Conservation (phyloP, 257 asterid species). For the Perilla frutescens region DNA sequence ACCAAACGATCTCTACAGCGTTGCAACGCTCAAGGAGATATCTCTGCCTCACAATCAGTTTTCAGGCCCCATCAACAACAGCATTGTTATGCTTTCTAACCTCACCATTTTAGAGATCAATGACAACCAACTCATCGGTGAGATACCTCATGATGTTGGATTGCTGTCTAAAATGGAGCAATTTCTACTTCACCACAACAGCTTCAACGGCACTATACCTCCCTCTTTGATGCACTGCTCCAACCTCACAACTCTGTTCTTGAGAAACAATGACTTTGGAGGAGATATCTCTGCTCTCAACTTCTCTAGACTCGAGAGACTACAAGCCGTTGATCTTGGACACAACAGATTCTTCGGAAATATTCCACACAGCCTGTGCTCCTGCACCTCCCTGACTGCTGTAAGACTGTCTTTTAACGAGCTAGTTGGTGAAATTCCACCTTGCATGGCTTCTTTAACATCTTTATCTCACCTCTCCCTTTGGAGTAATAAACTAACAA, state of each 20-base stretch:
- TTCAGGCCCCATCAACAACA: slow-evolving; percentile 42
- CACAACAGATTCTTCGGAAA: slow-evolving; percentile 44
- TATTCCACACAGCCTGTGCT: slow-evolving; percentile 46
- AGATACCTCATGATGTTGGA: slow-evolving; percentile 46
- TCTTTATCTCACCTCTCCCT: slow-evolving; percentile 43
- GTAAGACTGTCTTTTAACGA: slow-evolving; percentile 46
- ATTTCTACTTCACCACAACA: slow-evolving; percentile 51
- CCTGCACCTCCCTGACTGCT: slow-evolving; percentile 42
- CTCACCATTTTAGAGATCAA: slow-evolving; percentile 49
- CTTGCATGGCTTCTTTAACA: slow-evolving; percentile 41
- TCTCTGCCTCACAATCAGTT: slow-evolving; percentile 46
- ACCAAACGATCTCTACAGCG: slow-evolving; percentile 41
- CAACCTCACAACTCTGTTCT: slow-evolving; percentile 43
- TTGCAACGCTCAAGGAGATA: slow-evolving; percentile 35
- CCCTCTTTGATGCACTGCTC: slow-evolving; percentile 50
- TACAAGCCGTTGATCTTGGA: slow-evolving; percentile 48
- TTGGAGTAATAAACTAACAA: slow-evolving; percentile 44
- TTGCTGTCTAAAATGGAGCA: slow-evolving; percentile 42
- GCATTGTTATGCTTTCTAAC: slow-evolving; percentile 35
- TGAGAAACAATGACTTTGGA: slow-evolving; percentile 48
- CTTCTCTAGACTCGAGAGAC: slow-evolving; percentile 45
- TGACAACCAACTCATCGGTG: slow-evolving; percentile 44
- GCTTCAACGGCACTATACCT: slow-evolving; percentile 51
- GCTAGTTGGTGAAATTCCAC: slow-evolving; percentile 46
- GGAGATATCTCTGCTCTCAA: slow-evolving; percentile 51